Base-by-base conservation (phyloP, 148 eudicot genomes). In the Fagopyrum tataricum region DNA sequence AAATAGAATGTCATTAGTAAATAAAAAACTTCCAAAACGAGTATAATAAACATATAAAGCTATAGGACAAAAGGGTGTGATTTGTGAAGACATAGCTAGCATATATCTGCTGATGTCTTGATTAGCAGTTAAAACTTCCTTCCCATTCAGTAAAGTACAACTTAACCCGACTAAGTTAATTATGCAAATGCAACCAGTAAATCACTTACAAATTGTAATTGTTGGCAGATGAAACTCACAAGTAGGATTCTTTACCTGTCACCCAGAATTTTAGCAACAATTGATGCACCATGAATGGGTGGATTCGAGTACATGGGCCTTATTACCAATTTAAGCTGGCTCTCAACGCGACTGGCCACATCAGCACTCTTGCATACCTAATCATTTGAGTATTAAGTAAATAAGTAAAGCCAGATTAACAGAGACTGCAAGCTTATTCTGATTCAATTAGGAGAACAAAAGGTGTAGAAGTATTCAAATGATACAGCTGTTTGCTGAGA, bases 291-390 rank as follows among this genome's bases (percentile, higher is more conserved):
- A 70, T 95, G 99, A 73, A 95, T 84, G 66, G 99, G 99, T 66
- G 99, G 99, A 82, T 77, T 95, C 7, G 99, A 95, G 75, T 84
- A 91, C 99, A 95, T 95, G 47, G 99, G 97, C 82, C 97, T 87
- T 61, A 91, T 78, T 58, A 95, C 99, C 81, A 95, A 83, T 84
- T 95, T 95, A 70, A 95, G 85, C 84, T 95, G 99, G 84, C 99
- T 95, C 78, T 91, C 99, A 72, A 95, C 99, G 79, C 85, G 85
- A 64, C 78, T 73, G 17, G 97, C 90, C 76, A 91, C 98, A 86
- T 94, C 97, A 79, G 98, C 97, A 75, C 85, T 73, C 90, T 82
- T 85, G 90, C 99, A 90, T 20, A 95, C 97, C 99, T 95, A 76
- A 40, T 52, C 46, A 62, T 82, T 48, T 52, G 40, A 66, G 18